Percentiles rank a stretch among this genome's conserved stretches.
Evolutionary conservation across 768 basidiomycete species (phyloP).

Genomic region (Podaxis sp.): DNA sequence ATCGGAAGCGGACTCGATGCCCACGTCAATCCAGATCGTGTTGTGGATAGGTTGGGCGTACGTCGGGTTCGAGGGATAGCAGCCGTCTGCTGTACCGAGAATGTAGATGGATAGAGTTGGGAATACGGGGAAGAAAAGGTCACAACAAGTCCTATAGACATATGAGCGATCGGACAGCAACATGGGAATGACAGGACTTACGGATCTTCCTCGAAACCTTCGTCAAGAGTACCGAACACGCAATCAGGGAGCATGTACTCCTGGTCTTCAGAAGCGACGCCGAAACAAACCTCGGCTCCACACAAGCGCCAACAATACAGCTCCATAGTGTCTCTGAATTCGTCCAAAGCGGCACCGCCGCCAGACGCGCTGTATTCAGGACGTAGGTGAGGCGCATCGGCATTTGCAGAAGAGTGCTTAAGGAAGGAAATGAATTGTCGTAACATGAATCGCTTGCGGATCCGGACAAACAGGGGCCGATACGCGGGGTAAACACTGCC

Average conservation of each 20-base stretch:
- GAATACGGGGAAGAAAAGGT: constrained; percentile 56
- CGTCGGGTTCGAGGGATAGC: constrained; percentile 15
- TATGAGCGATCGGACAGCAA: background rate
- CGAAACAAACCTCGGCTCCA: constrained; percentile 53
- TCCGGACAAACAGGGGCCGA: constrained; percentile 28
- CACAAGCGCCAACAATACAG: constrained; percentile 48
- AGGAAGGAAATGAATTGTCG: constrained; percentile 33
- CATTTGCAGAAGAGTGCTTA: constrained; percentile 22
- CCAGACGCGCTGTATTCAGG: constrained; percentile 14
- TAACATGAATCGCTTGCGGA: constrained; percentile 32
- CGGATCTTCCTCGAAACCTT: constrained; percentile 44
- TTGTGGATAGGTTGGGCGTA: constrained; percentile 21
- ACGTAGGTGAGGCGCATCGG: constrained; percentile 8
- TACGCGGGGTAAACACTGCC: constrained; percentile 30
- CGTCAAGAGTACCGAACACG: constrained; percentile 55
- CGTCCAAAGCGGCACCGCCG: constrained; percentile 19
- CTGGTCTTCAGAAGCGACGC: constrained; percentile 51
- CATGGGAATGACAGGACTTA: constrained; percentile 24
- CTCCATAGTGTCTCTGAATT: constrained; percentile 36
- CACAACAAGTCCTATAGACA: constrained; percentile 40
- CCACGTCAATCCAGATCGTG: constrained; percentile 43
- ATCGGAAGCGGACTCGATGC: constrained; percentile 51
- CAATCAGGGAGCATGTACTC: constrained; percentile 56
- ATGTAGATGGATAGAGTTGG: constrained; percentile 56
- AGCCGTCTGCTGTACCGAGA: constrained; percentile 34